Percentiles rank a stretch among this genome's conserved stretches.
Conservation (phyloP, 257 asterid species). For the Osmanthus fragrans region DNA sequence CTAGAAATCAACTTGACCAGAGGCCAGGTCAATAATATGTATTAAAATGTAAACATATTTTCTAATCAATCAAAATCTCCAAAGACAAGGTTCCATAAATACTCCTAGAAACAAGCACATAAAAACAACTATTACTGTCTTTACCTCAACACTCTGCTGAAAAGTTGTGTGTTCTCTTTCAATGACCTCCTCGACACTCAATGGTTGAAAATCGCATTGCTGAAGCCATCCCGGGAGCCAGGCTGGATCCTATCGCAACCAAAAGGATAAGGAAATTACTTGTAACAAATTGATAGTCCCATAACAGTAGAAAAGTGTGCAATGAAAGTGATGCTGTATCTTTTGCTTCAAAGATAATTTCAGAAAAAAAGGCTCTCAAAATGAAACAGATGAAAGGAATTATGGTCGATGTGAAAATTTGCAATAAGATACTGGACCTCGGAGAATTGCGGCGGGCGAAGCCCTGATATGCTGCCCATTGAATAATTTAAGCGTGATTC, state of each 20-base stretch:
- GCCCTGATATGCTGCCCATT: slow-evolving; percentile 48
- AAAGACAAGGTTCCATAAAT: neutral
- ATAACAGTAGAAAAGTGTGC: neutral
- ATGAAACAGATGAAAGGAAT: neutral
- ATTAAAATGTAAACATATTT: neutral
- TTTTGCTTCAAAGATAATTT: neutral
- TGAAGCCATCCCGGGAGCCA: slow-evolving; percentile 79
- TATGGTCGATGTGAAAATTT: neutral
- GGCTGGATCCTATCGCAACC: slow-evolving; percentile 44
- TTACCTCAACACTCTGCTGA: slow-evolving; percentile 51
- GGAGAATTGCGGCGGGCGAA: slow-evolving; percentile 69
- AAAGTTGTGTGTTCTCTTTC: slow-evolving; percentile 30
- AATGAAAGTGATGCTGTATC: neutral
- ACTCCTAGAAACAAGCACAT: neutral
- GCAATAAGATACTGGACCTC: slow-evolving; percentile 38
- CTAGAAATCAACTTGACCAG: neutral
- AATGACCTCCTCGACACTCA: slow-evolving; percentile 28
- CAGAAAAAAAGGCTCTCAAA: neutral
- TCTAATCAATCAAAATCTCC: neutral
- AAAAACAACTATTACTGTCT: neutral
- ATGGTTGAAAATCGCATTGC: slow-evolving; percentile 33
- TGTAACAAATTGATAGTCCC: neutral
- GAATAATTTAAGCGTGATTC: neutral
- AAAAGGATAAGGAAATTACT: neutral
- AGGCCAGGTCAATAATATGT: neutral